Base-by-base conservation (phyloP, 1,284 basidiomycete genomes). In the Papiliotrema flavescens region DNA sequence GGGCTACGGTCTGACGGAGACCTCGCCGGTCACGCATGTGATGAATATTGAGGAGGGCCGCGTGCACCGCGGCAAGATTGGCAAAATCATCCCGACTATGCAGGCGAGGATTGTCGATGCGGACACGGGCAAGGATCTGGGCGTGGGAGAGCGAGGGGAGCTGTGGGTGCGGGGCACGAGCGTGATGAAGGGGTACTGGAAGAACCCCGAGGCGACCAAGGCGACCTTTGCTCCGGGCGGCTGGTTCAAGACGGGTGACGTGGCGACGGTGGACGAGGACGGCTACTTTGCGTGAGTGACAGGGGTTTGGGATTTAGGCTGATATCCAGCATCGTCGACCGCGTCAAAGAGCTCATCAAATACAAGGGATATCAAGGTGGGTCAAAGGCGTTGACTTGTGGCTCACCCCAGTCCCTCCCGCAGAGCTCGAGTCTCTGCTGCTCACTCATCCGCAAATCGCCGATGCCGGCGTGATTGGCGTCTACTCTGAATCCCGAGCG, bases 181-280 rank as follows among this genome's bases (percentile, higher is more conserved):
- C 2, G 79, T 92, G 50, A 91, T 91, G 88, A 90, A 88, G 83
- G 80, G 80, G 8, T 82, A 82, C 64, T 74, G 79, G 63, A 85
- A 85, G 66, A 89, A 90, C 59, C 74, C 77, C 0, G 73, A 75
- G 17, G 88, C 89, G 6, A 91, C 88, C 19, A 71, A 73, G 13
- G 80, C 83, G 9, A 74, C 84, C 3, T 87, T 91, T 61, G 89
- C 86, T 0, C 69, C 77, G 0, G 72, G 70, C 0, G 81, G 83
- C 2, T 93, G 87, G 87, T 87, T 90, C 79, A 89, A 87, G 79
- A 92, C 88, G 0, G 89, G 89, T 1, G 89, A 92, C 71, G 81
- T 90, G 44, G 84, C 81, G 0, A 73, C 81, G 13, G 71, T 81
- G 9, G 86, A 88, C 60, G 61, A 71, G 2, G 83, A 89, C 1